Base-by-base conservation (phyloP, 805 yeast genomes). In the Lipomyces spencermartinsiae region DNA sequence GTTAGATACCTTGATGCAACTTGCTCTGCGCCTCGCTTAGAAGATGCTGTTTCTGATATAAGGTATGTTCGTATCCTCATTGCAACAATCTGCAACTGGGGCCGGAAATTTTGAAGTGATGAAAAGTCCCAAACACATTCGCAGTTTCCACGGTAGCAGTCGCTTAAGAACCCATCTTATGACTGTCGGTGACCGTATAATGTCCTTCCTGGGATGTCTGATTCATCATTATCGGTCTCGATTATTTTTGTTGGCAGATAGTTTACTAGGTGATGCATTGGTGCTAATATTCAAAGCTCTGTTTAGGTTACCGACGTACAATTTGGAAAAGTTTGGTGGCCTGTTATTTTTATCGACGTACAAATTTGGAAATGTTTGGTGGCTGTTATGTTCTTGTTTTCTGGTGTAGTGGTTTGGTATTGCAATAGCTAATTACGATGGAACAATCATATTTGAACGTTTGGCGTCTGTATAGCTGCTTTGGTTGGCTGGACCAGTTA, bases 191-290 rank as follows among this genome's bases (percentile, higher is more conserved):
- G 72, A 69, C 72, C 72, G 72, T 63, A 14, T 34, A 61, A 55
- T 67, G 72, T 68, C 72, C 72, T 69, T 69, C 72, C 72, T 69
- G 72, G 72, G 72, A 69, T 69, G 72, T 69, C 72, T 69, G 72
- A 69, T 66, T 54, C 53, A 16, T 53, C n/a, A 25, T n/a, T 25
- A 22, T 53, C n/a, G 4, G 34, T 22, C 49, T 9, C 25, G 49
- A 43, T 43, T 43, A n/a, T 19, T n/a, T 10, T 25, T 35, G 25
- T 29, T 55, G 22, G 34, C 62, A 29, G 31, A 14, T 25, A 43
- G 4, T 7, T 29, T 39, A 46, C 14, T 31, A 19, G 12, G 19
- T 34, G 12, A 6, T 9, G n/a, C 4, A 43, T 16, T 14, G 4
- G 22, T 14, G 31, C 33, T 9, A 61, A 31, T 25, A 29, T 33